Percentiles rank a stretch among this genome's conserved stretches.
phyloP scores from a whole-genome alignment of 2,329 filamentous ascomycete genomes.

The Penicillium nordicum region DNA sequence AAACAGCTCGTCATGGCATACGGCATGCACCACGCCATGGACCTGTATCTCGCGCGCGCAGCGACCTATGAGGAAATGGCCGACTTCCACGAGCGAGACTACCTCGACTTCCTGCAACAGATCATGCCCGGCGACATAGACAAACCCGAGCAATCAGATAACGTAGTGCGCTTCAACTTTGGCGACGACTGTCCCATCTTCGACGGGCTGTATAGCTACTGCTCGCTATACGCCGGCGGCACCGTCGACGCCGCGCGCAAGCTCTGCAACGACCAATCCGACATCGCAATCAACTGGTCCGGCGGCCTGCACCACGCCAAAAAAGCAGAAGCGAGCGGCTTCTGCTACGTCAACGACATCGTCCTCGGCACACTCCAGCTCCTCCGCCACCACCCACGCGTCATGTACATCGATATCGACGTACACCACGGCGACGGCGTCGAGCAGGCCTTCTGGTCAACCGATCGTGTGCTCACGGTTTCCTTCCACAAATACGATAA shows the following conservation, averaged over 20 bases:
- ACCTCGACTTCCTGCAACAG: constrained; percentile 80
- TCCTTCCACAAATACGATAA: constrained; percentile 97
- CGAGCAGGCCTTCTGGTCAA: constrained; percentile 86
- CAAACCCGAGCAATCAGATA: constrained; percentile 55
- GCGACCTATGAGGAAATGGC: constrained; percentile 86
- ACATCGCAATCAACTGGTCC: constrained; percentile 97
- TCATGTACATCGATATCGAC: constrained; percentile 93
- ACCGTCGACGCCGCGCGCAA: constrained; percentile 89
- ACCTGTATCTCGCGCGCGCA: constrained; percentile 78
- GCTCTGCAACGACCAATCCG: constrained; percentile 77
- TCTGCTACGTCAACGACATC: constrained; percentile 99
- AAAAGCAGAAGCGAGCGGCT: constrained; percentile 87
- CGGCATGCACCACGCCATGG: constrained; percentile 95
- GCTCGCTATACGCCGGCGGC: constrained; percentile 85
- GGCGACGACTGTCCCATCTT: constrained; percentile 96
- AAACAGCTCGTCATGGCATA: constrained; percentile 94
- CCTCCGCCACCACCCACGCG: constrained; percentile 73
- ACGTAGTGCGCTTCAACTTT: constrained; percentile 71
- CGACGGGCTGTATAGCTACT: constrained; percentile 92
- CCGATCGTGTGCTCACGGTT: constrained; percentile 84
- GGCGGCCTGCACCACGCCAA: constrained; percentile 96
- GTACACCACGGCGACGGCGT: constrained; percentile 90
- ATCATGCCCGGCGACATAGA: constrained; percentile 69
- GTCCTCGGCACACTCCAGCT: constrained; percentile 89
- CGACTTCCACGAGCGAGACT: constrained; percentile 82